Evolutionary conservation across 2,329 filamentous ascomycete species (phyloP).

Genomic region (Cytospora paraplurivora): DNA sequence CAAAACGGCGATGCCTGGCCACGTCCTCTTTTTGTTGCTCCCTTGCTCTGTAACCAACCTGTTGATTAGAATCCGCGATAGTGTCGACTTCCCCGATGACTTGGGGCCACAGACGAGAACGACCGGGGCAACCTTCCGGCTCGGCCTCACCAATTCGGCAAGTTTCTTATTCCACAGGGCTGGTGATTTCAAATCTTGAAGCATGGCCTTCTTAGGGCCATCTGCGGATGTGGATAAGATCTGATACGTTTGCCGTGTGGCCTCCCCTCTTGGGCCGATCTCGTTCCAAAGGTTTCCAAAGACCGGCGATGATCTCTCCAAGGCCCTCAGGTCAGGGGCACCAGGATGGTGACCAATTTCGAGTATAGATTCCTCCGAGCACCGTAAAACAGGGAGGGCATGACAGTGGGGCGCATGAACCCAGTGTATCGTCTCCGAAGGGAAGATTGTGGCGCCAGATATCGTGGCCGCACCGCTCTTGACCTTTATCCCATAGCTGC

Average conservation of each 20-base stretch:
- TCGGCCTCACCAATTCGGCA: constrained; percentile 46
- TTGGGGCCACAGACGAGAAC: constrained; percentile 70
- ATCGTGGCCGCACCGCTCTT: constrained; percentile 64
- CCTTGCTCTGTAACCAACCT: constrained; percentile 58
- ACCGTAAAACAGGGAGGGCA: constrained; percentile 67
- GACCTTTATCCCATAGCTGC: constrained; percentile 68
- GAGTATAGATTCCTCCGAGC: constrained; percentile 50
- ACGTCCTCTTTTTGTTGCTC: constrained; percentile 33
- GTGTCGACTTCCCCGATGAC: constrained; percentile 75
- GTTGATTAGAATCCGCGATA: constrained; percentile 68
- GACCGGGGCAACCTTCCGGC: constrained; percentile 40
- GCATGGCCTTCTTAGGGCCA: constrained; percentile 48
- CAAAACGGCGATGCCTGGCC: constrained; percentile 56
- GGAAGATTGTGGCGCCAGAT: constrained; percentile 62
- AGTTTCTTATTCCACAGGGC: constrained; percentile 64
- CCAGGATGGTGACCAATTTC: constrained; percentile 59
- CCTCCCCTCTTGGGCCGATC: constrained; percentile 10
- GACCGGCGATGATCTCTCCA: constrained; percentile 65
- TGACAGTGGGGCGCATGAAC: constrained; percentile 70
- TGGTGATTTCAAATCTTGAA: constrained; percentile 59
- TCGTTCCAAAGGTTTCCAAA: constrained; percentile 70
- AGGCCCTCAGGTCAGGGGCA: constrained; percentile 49
- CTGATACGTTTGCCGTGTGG: constrained; percentile 21
- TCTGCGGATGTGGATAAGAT: constrained; percentile 54
- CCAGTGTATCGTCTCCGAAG: constrained; percentile 51